Percentiles rank a stretch among this genome's conserved stretches.
phyloP scores from a whole-genome alignment of 1,284 basidiomycete genomes.

The Bothia castanella region DNA sequence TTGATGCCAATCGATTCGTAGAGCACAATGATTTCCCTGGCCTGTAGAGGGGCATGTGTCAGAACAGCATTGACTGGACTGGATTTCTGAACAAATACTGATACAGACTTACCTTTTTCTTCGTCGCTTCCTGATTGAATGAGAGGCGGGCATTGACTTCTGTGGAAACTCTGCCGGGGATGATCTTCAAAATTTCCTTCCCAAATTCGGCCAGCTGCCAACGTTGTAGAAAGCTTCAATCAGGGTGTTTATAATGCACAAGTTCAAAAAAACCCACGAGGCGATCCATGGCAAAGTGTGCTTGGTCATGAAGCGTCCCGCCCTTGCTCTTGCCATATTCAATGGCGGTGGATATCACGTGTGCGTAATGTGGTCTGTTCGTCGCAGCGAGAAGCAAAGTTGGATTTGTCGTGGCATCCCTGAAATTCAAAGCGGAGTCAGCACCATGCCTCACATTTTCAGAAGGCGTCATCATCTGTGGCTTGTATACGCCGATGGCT shows the following conservation, averaged over 20 bases:
- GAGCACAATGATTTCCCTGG: conserved; percentile 87
- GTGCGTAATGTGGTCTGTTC: conserved; percentile 82
- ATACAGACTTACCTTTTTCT: conserved; percentile 71
- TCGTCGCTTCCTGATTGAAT: conserved; percentile 89
- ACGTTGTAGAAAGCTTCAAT: neutral
- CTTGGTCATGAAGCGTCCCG: conserved; percentile 65
- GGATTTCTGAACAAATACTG: no score
- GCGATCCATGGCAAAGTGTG: conserved; percentile 79
- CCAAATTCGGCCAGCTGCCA: conserved; percentile 90
- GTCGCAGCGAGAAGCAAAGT: conserved; percentile 89
- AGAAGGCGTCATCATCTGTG: conserved; percentile 55
- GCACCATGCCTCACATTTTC: neutral
- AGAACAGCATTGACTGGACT: neutral
- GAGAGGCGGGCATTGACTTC: conserved; percentile 97
- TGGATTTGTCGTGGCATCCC: conserved; percentile 94
- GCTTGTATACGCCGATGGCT: conserved; percentile 89
- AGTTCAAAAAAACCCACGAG: conserved; percentile 48
- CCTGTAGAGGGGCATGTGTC: conserved; percentile 42
- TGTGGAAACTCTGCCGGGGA: conserved; percentile 97
- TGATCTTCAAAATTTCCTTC: conserved; percentile 88
- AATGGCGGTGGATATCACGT: conserved; percentile 81
- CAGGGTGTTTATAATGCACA: neutral
- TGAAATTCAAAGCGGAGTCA: neutral
- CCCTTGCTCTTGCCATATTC: conserved; percentile 80
- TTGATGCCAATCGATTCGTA: conserved; percentile 88